A percentile compares a stretch with the other conserved stretches of the same genome.
phyloP scores from a whole-genome alignment of 257 asterid species.

The Solanum chiquidenum region DNA sequence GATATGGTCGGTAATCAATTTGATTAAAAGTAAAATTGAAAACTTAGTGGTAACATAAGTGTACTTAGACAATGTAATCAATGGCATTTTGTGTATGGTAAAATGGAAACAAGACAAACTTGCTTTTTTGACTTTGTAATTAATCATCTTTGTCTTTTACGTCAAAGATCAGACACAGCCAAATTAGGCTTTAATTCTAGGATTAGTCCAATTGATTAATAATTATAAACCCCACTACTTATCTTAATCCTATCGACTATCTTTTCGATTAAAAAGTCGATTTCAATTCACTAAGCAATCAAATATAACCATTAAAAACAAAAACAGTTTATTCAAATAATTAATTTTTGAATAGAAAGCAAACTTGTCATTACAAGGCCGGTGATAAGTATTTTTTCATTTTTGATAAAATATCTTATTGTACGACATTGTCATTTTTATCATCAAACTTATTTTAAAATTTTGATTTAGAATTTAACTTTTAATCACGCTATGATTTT shows the following conservation, averaged over 20 bases:
- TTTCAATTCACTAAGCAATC: neutral
- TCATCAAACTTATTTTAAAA: neutral
- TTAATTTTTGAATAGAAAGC: neutral
- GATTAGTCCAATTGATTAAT: neutral
- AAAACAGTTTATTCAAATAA: neutral
- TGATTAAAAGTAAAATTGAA: neutral
- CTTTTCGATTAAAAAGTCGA: neutral
- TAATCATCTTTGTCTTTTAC: neutral
- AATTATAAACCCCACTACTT: neutral
- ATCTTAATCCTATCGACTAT: neutral
- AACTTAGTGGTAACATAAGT: neutral
- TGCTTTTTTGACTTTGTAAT: slow-evolving; percentile 36
- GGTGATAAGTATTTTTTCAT: neutral
- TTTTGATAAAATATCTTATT: neutral
- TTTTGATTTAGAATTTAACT: neutral
- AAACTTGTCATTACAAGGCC: neutral
- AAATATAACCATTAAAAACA: neutral
- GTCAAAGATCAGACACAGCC: neutral
- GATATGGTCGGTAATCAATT: slow-evolving; percentile 41
- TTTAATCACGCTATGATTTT: neutral
- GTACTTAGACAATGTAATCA: neutral
- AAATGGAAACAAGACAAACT: slow-evolving; percentile 24
- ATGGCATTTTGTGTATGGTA: neutral
- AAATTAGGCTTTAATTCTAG: neutral
- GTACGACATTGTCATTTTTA: neutral